phyloP scores from a whole-genome alignment of 2,329 filamentous ascomycete genomes.

The Clonostachys rosea region DNA sequence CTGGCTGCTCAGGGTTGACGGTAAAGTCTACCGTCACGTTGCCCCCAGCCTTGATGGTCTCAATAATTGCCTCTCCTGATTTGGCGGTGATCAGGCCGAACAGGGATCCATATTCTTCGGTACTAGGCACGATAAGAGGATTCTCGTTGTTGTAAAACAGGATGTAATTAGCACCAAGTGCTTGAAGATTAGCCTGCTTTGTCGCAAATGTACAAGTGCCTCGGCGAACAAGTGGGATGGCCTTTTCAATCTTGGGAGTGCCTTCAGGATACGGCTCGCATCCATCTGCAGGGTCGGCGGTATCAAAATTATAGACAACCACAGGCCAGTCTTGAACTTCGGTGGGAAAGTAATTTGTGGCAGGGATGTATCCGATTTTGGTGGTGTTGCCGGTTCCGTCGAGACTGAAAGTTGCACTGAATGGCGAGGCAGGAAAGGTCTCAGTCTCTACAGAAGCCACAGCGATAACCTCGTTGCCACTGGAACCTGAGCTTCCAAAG shows the following conservation, averaged over 20 bases:
- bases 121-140: neutral
- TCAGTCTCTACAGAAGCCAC: conserved; percentile 31
- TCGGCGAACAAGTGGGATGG: conserved; percentile 18
- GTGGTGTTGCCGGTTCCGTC: conserved; percentile 11
- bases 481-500: conserved; percentile 25
- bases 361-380: conserved; percentile 24
- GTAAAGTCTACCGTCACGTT: conserved; percentile 22
- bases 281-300: conserved; percentile 13
- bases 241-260: conserved; percentile 10
- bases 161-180: conserved; percentile 14
- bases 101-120: conserved; percentile 4
- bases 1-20: conserved; percentile 11
- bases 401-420: conserved; percentile 18
- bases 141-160: conserved; percentile 4
- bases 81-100: conserved; percentile 16
- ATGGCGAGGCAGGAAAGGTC: conserved; percentile 17
- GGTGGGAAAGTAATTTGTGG: conserved; percentile 21
- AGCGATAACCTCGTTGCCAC: conserved; percentile 22
- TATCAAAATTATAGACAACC: conserved; percentile 15
- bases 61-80: conserved; percentile 16
- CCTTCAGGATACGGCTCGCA: conserved; percentile 15
- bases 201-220: conserved; percentile 18
- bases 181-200: conserved; percentile 16
- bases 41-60: conserved; percentile 12
- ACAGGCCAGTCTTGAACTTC: conserved; percentile 26